phyloP scores from a whole-genome alignment of 129 eudicot species.

The Tagetes patula region DNA sequence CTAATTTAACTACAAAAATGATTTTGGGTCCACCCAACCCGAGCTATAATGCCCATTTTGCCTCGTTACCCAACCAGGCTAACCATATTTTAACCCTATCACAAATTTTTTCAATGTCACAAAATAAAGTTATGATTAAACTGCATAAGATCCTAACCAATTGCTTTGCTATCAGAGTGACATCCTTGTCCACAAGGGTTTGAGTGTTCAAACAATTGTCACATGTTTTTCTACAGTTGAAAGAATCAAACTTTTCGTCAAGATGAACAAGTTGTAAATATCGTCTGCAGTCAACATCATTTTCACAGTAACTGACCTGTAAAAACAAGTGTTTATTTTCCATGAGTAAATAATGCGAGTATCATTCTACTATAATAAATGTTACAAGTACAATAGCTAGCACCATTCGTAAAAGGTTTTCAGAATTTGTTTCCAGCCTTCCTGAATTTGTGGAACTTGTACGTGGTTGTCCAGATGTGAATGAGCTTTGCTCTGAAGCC shows the following conservation, averaged over 20 bases:
- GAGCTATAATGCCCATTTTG: conserved; percentile 1
- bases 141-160: conserved; percentile 54
- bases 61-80: background rate
- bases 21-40: background rate
- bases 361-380: conserved; percentile 8
- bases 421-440: conserved; percentile 89
- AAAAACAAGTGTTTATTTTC: conserved; percentile 18
- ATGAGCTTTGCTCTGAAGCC: conserved; percentile 65
- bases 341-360: conserved; percentile 15
- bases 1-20: background rate
- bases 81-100: conserved; percentile 12
- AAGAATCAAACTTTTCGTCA: conserved; percentile 83
- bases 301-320: conserved; percentile 96
- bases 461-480: conserved; percentile 54
- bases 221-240: conserved; percentile 72
- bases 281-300: conserved; percentile 96
- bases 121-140: conserved; percentile 18
- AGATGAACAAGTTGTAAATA: conserved; percentile 90
- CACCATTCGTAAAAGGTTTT: conserved; percentile 89
- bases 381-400: conserved; percentile 12
- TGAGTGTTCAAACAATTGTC: conserved; percentile 76
- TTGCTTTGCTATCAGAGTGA: conserved; percentile 72
- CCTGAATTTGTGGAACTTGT: conserved; percentile 53
- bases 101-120: conserved; percentile 15
- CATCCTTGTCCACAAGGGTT: conserved; percentile 78